Conservation (phyloP, 176 grass and related monocot species). For the Alopecurus myosuroides region DNA sequence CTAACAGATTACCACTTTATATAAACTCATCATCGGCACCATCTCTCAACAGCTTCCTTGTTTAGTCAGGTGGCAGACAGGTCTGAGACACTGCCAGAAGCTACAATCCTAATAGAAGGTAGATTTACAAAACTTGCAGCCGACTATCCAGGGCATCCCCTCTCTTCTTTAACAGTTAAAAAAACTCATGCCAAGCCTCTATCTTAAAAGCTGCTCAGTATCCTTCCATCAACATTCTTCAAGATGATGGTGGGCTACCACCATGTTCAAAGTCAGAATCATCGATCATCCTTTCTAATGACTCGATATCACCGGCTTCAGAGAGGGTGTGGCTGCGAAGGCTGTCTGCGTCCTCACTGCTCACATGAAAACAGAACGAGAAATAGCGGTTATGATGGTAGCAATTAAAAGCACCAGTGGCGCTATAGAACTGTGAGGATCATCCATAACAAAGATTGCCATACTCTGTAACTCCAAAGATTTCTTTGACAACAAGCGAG, state of each 20-base stretch:
- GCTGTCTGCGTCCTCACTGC: conserved; percentile 88
- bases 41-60: neutral
- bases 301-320: conserved; percentile 66
- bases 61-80: conserved; percentile 12
- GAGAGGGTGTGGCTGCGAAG: conserved; percentile 62
- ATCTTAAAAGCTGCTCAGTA: neutral
- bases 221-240: conserved; percentile 15
- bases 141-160: neutral
- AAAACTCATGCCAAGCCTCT: conserved; percentile 8
- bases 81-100: neutral
- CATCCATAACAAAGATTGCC: neutral
- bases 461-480: conserved; percentile 98
- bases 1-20: neutral
- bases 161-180: conserved; percentile 1
- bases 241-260: conserved; percentile 28
- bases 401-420: neutral
- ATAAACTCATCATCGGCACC: conserved; percentile 21
- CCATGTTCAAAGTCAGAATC: conserved; percentile 43
- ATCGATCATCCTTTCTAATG: conserved; percentile 67
- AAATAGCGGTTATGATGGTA: neutral
- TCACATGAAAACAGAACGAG: conserved; percentile 9
- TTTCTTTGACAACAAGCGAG: conserved; percentile 89
- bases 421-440: conserved; percentile 4
- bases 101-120: conserved; percentile 2
- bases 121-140: conserved; percentile 41